Base-by-base conservation (phyloP, 2,329 filamentous ascomycete species). In the Aspergillus sp. region DNA sequence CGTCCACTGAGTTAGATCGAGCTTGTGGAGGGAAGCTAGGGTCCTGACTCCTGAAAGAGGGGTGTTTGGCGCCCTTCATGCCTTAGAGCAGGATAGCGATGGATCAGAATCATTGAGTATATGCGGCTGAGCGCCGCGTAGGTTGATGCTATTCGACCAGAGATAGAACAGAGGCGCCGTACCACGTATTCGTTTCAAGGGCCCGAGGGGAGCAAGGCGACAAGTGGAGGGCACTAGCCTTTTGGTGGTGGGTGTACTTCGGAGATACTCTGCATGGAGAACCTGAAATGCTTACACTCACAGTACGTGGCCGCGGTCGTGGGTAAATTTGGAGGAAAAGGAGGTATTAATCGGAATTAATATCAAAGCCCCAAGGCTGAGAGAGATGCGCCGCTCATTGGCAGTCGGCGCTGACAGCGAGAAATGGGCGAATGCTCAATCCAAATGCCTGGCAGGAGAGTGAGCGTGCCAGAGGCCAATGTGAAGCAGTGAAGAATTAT, bases 41-140 rank as follows among this genome's bases (percentile, higher is more conserved):
- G 62, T 50, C 62, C 62, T 61, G 57, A 57, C 60, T 50, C 62
- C 62, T 61, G 57, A 57, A 60, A 47, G 58, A 54, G 60, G 58
- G 27, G 9, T 31, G 43, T 46, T 53, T 53, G 41, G 25, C 52
- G 49, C 48, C 48, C 51, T 41, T 35, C 48, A 49, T 43, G 44
- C 21, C 44, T 40, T n/a, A n/a, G 12, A 33, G 19, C 17, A 40
- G 19, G 45, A 49, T 31, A 31, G 27, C 27, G 27, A 31, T 31
- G 27, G 27, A 31, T 31, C 27, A 12, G 45, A 35, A 47, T 37
- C 19, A n/a, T n/a, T 17, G 25, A 48, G 41, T 44, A 45, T 49
- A 19, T 47, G 55, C 53, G 55, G 49, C 55, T 46, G 49, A 44
- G 39, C 50, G 54, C 35, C 15, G 56, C 27, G 27, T 9, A 31